Conservation (phyloP, 139 green algal species). For the Tetraselmis chui region DNA sequence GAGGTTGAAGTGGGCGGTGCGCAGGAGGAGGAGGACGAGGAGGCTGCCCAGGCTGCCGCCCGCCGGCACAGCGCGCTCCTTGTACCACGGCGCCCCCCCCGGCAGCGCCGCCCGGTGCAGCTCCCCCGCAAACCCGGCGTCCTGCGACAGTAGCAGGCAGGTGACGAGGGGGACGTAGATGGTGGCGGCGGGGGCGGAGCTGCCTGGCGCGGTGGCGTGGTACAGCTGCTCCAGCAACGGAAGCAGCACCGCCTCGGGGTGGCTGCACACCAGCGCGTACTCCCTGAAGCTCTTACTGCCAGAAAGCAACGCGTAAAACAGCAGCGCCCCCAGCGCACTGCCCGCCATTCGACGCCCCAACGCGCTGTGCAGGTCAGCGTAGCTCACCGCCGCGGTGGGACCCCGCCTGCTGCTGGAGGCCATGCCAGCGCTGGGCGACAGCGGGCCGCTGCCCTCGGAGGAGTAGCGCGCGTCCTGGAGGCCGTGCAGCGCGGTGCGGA, state of each 20-base stretch:
- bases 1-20: background rate
- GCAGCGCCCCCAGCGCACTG: background rate
- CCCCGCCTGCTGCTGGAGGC: no score
- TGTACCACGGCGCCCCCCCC: background rate
- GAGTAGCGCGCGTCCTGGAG: background rate
- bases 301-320: background rate
- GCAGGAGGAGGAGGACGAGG: background rate
- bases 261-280: background rate
- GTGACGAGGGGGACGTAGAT: background rate
- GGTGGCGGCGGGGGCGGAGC: background rate
- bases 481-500: background rate
- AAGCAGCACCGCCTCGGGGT: background rate
- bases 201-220: background rate
- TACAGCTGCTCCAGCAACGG: background rate
- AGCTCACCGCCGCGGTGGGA: background rate
- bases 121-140: background rate
- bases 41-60: background rate
- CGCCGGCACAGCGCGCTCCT: background rate
- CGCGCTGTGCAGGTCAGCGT: background rate
- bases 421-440: no score
- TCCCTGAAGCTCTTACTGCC: background rate
- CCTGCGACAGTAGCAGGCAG: background rate
- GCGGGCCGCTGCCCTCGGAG: no score
- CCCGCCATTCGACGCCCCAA: background rate
- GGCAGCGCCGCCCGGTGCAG: background rate